A percentile compares a stretch with the other conserved stretches of the same genome.
Evolutionary conservation across 352 stramenopile genomes (phyloP).

Genomic region (Phytophthora sp.): DNA sequence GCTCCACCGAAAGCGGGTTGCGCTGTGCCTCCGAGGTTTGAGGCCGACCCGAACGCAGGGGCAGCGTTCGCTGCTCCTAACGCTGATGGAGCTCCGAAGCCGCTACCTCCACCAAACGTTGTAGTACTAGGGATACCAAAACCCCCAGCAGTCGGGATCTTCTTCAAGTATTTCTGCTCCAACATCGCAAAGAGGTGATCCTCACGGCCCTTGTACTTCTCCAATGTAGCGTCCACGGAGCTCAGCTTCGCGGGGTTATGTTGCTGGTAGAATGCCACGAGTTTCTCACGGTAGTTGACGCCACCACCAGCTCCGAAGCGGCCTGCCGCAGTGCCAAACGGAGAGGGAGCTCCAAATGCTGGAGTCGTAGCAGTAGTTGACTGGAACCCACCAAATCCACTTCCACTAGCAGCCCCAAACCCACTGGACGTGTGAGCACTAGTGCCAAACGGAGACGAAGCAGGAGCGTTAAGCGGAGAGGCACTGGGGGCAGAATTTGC

Average conservation of each 20-base stretch:
- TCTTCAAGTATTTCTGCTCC: slow-evolving; percentile 77
- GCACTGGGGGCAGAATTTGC: slow-evolving; percentile 30
- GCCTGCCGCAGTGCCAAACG: slow-evolving; percentile 39
- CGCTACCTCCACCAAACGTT: slow-evolving; percentile 42
- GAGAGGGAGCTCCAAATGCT: slow-evolving; percentile 34
- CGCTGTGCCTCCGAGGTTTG: slow-evolving; percentile 43
- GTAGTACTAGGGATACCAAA: slow-evolving; percentile 50
- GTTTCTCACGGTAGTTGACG: slow-evolving; percentile 60
- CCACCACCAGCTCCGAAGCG: slow-evolving; percentile 41
- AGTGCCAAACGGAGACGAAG: slow-evolving; percentile 56
- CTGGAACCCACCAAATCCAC: slow-evolving; percentile 42
- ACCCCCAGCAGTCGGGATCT: slow-evolving; percentile 33
- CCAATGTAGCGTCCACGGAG: slow-evolving; percentile 69
- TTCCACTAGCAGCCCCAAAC: slow-evolving; percentile 36
- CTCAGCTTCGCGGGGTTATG: slow-evolving; percentile 75
- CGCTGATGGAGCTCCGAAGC: slow-evolving; percentile 57
- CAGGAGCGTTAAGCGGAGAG: slow-evolving; percentile 49
- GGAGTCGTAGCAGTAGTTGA: slow-evolving; percentile 24
- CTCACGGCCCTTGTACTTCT: slow-evolving; percentile 80
- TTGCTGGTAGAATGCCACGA: slow-evolving; percentile 76
- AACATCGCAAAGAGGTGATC: slow-evolving; percentile 73
- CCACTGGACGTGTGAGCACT: slow-evolving; percentile 27
- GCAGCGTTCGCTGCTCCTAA: slow-evolving; percentile 47
- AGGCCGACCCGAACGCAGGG: slow-evolving; percentile 62
- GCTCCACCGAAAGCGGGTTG: slow-evolving; percentile 44